phyloP scores from a whole-genome alignment of 768 basidiomycete genomes.

The Exsudoporus frostii region DNA sequence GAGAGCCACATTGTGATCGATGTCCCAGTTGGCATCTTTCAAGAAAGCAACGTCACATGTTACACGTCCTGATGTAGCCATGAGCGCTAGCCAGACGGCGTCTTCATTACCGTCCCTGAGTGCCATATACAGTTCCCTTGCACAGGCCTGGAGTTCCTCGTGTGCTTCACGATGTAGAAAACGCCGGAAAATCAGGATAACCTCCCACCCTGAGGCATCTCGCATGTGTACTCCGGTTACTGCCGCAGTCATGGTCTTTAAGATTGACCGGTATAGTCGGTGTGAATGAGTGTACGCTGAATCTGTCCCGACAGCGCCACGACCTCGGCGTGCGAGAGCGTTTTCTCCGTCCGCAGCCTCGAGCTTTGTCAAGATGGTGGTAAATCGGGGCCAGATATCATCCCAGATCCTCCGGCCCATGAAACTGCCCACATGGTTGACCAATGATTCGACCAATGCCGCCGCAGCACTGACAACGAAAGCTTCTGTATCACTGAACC shows the following conservation, averaged over 20 bases:
- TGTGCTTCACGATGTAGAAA: constrained; percentile 70
- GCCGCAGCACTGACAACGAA: constrained; percentile 82
- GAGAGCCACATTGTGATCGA: constrained; percentile 38
- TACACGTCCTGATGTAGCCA: constrained; percentile 47
- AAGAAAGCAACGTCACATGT: constrained; percentile 48
- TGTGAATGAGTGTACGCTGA: constrained; percentile 81
- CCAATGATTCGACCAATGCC: constrained; percentile 67
- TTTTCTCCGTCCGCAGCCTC: constrained; percentile 61
- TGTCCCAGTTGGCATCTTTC: constrained; percentile 59
- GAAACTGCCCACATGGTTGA: constrained; percentile 71
- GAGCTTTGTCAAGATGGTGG: constrained; percentile 53
- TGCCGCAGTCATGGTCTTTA: constrained; percentile 70
- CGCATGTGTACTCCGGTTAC: constrained; percentile 64
- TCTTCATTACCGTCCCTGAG: constrained; percentile 67
- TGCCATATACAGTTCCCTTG: constrained; percentile 60
- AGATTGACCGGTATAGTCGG: constrained; percentile 70
- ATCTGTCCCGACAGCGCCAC: constrained; percentile 53
- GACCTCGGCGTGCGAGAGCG: constrained; percentile 60
- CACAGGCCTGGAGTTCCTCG: constrained; percentile 68
- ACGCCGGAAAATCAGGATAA: constrained; percentile 68
- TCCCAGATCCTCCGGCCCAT: constrained; percentile 87
- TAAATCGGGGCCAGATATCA: constrained; percentile 89
- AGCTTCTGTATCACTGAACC: constrained; percentile 67
- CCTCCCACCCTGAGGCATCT: constrained; percentile 77
- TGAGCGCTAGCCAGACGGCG: constrained; percentile 78